These are phyloP conservation scores for Begonia loranthoides DNA, from an alignment of 306 rosid genomes.

Conservation along the genomic window DNA sequence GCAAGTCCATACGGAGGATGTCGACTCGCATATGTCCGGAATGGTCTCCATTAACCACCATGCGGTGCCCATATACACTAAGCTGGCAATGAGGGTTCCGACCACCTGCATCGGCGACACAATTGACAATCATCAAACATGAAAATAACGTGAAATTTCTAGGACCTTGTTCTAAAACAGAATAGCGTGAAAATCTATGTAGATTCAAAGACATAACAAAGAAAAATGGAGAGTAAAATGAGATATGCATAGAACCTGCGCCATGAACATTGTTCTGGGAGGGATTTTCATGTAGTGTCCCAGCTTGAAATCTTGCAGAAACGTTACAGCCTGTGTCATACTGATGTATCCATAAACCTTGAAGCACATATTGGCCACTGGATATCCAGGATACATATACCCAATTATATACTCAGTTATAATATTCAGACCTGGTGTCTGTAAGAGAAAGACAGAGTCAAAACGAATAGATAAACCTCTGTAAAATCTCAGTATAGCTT, in stretches of 20 bases:
- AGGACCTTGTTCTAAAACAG: too few species aligned
- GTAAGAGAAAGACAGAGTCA: not conserved
- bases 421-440: conserved; percentile 77
- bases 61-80: conserved; percentile 66
- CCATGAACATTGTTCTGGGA: conserved; percentile 93
- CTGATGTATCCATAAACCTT: conserved; percentile 91
- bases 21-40: conserved; percentile 66
- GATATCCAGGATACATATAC: conserved; percentile 83
- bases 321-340: conserved; percentile 76
- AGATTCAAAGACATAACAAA: too few species aligned
- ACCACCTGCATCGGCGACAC: conserved; percentile 30
- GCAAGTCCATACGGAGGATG: conserved; percentile 74
- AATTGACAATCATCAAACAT: too few species aligned
- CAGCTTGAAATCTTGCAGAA: conserved; percentile 84
- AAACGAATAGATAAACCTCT: too few species aligned
- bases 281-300: conserved; percentile 99
- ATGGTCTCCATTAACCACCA: conserved; percentile 95
- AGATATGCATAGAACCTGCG: conserved; percentile 34
- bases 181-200: too few species aligned
- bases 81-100: conserved; percentile 49
- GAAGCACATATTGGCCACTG: conserved; percentile 95
- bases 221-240: too few species aligned
- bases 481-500: too few species aligned
- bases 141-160: too few species aligned
- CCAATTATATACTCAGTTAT: conserved; percentile 88